Base-by-base conservation (phyloP, 2,329 filamentous ascomycete species). In the Fusarium zealandicum region DNA sequence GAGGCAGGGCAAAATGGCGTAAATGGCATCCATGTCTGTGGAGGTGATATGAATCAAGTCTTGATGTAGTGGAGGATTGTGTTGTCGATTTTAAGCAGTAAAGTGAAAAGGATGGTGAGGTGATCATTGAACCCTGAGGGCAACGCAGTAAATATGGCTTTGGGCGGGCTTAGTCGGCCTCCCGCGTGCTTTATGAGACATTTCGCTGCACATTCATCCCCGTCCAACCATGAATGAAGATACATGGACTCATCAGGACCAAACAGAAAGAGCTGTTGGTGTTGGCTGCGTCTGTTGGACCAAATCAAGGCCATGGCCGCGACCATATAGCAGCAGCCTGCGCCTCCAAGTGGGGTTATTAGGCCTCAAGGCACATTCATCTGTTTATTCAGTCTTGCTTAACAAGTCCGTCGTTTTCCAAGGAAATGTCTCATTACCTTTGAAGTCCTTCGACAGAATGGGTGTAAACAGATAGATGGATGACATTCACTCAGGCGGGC, bases 1-100 rank as follows among this genome's bases (percentile, higher is more conserved):
- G 1, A 61, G 16, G 7, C 54, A 45, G 7, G 17, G 31, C 7
- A 55, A 1, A 5, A 59, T 36, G 1, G 45, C 55, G 11, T 20
- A 17, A 1, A 54, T 4, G 1, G 16, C 7, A 10, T 47, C 27
- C 58, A 61, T 61, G 0, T 2, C 32, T 6, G 14, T 5, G 9
- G 4, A 17, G 16, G 5, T 1, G 2, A 13, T 7, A 7, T 3
- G n/a, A 31, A 38, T 30, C 5, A 6, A 10, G 20, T 6, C 18
- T 18, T 36, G 14, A 36, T 20, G 7, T 47, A 33, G 16, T 3
- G n/a, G n/a, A n/a, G n/a, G n/a, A 27, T 16, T 20, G 20, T 6
- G 20, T 20, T 20, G 20, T 6, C 4, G 20, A 20, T 20, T n/a
- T n/a, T 20, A 6, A 20, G 20, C 20, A 20, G 20, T 20, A 6